phyloP scores from a whole-genome alignment of 2,329 filamentous ascomycete species.

The Calonectria fujianensis region DNA sequence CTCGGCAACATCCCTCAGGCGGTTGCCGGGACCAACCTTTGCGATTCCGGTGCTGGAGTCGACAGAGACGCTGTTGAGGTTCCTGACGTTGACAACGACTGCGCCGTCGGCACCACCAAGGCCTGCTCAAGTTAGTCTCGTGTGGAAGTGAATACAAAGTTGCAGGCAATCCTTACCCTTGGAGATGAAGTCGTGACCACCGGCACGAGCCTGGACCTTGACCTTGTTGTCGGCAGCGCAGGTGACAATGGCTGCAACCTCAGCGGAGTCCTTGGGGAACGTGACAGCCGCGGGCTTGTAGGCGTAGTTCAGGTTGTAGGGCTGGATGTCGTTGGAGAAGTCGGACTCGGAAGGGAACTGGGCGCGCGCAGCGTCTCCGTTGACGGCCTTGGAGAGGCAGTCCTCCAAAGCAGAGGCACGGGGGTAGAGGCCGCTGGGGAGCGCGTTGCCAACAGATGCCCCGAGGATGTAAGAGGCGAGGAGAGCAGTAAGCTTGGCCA shows the following conservation, averaged over 20 bases:
- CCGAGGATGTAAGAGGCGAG: slow-evolving; percentile 12
- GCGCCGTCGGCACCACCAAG: slow-evolving; percentile 12
- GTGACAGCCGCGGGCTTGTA: slow-evolving; percentile 15
- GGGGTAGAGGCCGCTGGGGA: neutral
- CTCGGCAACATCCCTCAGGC: neutral
- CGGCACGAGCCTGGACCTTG: slow-evolving; percentile 14
- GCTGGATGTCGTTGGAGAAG: neutral
- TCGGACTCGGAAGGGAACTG: slow-evolving; percentile 12
- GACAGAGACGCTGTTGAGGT: slow-evolving; percentile 10
- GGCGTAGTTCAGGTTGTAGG: slow-evolving; percentile 9
- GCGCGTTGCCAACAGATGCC: slow-evolving; percentile 3
- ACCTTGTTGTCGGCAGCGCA: slow-evolving; percentile 13
- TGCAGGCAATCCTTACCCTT: neutral
- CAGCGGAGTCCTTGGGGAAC: neutral
- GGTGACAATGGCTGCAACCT: slow-evolving; percentile 13
- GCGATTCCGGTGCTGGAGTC: slow-evolving; percentile 22
- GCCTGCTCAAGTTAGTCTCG: neutral
- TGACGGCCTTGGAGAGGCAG: slow-evolving; percentile 7
- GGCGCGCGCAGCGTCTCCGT: slow-evolving; percentile 1
- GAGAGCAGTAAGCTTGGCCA: slow-evolving; percentile 2
- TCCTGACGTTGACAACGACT: slow-evolving; percentile 9
- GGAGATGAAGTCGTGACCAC: slow-evolving; percentile 12
- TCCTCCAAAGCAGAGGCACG: neutral
- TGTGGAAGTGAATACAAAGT: rapidly evolving
- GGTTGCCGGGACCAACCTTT: slow-evolving; percentile 14